These are phyloP conservation scores for Sporothrix luriei DNA, from an alignment of 2,329 filamentous ascomycete species.

Conservation along the genomic window DNA sequence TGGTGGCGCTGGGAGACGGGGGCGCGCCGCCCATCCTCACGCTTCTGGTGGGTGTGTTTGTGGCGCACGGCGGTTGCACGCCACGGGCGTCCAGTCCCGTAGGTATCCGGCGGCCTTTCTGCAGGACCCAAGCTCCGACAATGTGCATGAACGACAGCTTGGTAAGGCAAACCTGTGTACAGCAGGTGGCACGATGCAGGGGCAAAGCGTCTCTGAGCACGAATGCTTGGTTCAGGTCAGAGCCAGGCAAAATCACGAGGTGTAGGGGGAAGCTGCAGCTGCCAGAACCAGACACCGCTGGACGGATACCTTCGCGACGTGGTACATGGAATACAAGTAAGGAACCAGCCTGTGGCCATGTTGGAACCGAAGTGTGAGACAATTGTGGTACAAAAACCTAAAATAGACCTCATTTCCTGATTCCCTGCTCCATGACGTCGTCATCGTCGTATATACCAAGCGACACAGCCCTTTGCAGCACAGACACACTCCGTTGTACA, in stretches of 20 bases:
- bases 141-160: background rate
- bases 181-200: conserved; percentile 13
- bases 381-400: background rate
- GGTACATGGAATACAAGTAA: background rate
- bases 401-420: background rate
- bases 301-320: too few relatives aligned
- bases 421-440: conserved; percentile 5
- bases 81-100: background rate
- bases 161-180: background rate
- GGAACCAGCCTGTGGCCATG: too few relatives aligned
- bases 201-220: background rate
- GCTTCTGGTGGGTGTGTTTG: background rate
- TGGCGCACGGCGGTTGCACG: conserved; percentile 4
- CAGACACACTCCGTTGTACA: conserved; percentile 1
- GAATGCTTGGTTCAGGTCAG: too few relatives aligned
- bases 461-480: background rate
- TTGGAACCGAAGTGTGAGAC: background rate
- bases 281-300: too few relatives aligned
- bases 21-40: background rate
- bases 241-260: too few relatives aligned
- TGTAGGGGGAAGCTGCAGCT: too few relatives aligned
- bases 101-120: background rate
- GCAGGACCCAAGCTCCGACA: too few relatives aligned
- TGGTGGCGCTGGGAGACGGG: background rate
- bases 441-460: background rate